Percentiles rank a stretch among this genome's conserved stretches.
Evolutionary conservation across 164 flowering plant species (phyloP).

Genomic region (Umbellularia californica): DNA sequence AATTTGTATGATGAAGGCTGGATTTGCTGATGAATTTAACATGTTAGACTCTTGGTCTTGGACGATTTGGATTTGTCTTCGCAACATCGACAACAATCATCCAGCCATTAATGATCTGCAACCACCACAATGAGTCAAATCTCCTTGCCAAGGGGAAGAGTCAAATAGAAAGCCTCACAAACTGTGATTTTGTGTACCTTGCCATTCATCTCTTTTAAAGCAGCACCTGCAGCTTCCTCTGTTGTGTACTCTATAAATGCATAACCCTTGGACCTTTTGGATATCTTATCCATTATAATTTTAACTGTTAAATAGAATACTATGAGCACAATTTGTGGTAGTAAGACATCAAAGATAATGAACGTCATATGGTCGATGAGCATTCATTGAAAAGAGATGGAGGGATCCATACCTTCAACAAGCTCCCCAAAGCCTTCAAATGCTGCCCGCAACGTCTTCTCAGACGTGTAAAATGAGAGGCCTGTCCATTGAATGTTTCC

Average conservation of each 20-base stretch:
- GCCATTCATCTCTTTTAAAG: conserved; percentile 93
- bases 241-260: conserved; percentile 87
- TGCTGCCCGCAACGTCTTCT: conserved; percentile 86
- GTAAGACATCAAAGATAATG: not conserved
- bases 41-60: conserved; percentile 17
- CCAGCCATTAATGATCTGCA: conserved; percentile 91
- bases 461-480: conserved; percentile 90
- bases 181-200: conserved; percentile 37
- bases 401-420: conserved; percentile 61
- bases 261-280: conserved; percentile 94
- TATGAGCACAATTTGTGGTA: not conserved
- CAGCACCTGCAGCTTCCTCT: conserved; percentile 84
- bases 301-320: conserved; percentile 42
- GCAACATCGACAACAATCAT: conserved; percentile 97
- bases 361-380: not conserved
- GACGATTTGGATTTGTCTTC: conserved; percentile 52
- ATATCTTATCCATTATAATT: conserved; percentile 93
- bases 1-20: not conserved
- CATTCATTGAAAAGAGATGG: not conserved
- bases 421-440: conserved; percentile 94
- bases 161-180: not conserved
- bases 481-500: conserved; percentile 40
- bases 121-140: conserved; percentile 3
- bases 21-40: too few species aligned
- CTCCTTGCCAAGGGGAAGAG: not conserved